A percentile compares a stretch with the other conserved stretches of the same genome.
These are phyloP conservation scores for Fusarium palustre DNA, from an alignment of 2,329 filamentous ascomycete species.

Conservation along the genomic window DNA sequence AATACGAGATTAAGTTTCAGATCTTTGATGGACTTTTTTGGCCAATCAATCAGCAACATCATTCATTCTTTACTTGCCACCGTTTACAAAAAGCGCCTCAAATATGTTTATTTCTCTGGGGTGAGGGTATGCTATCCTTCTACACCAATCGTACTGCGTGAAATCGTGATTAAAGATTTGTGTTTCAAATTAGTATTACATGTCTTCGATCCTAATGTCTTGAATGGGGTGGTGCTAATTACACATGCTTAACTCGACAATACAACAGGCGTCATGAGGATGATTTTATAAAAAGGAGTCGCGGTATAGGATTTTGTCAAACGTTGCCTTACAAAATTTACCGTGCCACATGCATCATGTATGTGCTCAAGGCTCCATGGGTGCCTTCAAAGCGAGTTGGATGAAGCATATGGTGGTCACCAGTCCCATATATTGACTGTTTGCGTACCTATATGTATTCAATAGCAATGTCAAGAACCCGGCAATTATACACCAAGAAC, in stretches of 20 bases:
- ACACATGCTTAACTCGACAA: background rate
- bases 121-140: background rate
- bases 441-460: background rate
- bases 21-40: conserved; percentile 11
- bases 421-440: background rate
- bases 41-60: conserved; percentile 12
- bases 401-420: background rate
- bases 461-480: background rate
- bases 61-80: background rate
- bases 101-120: background rate
- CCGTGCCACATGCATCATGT: background rate
- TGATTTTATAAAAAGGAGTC: background rate
- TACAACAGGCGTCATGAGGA: background rate
- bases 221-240: background rate
- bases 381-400: background rate
- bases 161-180: background rate
- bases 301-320: background rate
- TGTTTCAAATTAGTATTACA: background rate
- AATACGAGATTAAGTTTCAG: conserved; percentile 11
- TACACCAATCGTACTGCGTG: background rate
- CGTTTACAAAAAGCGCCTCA: background rate
- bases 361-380: background rate
- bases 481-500: background rate
- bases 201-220: background rate
- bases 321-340: background rate